Conservation (phyloP, 2,329 filamentous ascomycete species). For the Aspergillus piperis region DNA sequence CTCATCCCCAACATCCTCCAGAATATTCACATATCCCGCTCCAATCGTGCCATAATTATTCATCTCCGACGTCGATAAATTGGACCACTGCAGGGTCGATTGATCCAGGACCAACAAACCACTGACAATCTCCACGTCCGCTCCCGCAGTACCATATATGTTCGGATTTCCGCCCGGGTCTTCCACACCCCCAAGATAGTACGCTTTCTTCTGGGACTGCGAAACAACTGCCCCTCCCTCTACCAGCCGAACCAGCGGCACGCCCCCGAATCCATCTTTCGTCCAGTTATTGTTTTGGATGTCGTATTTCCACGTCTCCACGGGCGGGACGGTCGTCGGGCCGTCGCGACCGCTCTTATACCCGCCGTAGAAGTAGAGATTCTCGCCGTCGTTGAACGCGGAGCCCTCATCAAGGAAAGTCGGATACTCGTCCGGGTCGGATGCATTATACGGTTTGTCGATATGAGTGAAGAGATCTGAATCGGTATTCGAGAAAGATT, state of each 20-base stretch:
- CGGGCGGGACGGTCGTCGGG: background rate
- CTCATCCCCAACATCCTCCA: conserved; percentile 10
- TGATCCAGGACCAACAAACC: conserved; percentile 5
- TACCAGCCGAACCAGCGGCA: background rate
- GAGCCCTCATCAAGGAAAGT: conserved; percentile 7
- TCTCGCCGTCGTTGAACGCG: conserved; percentile 1
- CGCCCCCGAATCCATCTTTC: background rate
- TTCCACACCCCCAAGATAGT: conserved; percentile 8
- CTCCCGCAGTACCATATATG: conserved; percentile 2
- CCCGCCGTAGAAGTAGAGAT: conserved; percentile 14
- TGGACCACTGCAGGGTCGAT: conserved; percentile 6
- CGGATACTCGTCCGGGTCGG: conserved; percentile 5
- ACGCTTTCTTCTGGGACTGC: conserved; percentile 5
- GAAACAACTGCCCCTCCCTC: conserved; percentile 8
- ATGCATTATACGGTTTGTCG: conserved; percentile 7
- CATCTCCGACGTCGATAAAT: conserved; percentile 8
- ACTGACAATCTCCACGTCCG: conserved; percentile 3
- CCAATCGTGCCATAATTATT: conserved; percentile 8
- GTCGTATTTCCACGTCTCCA: conserved; percentile 11
- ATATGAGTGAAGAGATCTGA: conserved; percentile 5
- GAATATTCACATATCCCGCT: conserved; percentile 8
- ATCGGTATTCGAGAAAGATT: conserved; percentile 11
- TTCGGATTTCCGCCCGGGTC: conserved; percentile 9
- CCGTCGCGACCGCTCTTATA: conserved; percentile 1
- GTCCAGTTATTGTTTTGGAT: conserved; percentile 9